phyloP scores from a whole-genome alignment of 352 stramenopile species.

The Elongisporangium prolatum region DNA sequence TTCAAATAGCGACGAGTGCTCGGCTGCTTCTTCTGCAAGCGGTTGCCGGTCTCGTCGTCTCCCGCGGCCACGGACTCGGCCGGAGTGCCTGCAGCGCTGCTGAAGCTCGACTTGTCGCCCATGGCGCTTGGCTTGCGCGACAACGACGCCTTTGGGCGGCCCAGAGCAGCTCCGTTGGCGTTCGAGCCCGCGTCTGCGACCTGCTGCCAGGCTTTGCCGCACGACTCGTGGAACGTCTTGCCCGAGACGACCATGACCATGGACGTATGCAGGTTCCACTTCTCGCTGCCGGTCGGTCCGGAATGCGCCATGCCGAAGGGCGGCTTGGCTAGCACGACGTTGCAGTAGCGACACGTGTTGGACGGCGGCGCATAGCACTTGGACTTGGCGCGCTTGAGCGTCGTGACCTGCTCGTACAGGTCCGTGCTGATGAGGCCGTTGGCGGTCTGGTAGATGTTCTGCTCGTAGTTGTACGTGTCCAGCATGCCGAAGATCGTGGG shows the following conservation, averaged over 20 bases:
- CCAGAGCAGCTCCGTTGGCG: not conserved
- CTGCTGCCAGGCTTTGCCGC: slow-evolving; percentile 82
- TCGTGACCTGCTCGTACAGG: slow-evolving; percentile 81
- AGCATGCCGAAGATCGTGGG: slow-evolving; percentile 93
- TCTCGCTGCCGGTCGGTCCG: slow-evolving; percentile 52
- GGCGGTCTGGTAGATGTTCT: slow-evolving; percentile 87
- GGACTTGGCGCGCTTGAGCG: slow-evolving; percentile 68
- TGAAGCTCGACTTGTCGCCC: slow-evolving; percentile 22
- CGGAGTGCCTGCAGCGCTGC: slow-evolving; percentile 13
- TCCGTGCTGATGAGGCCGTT: slow-evolving; percentile 81
- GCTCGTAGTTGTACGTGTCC: slow-evolving; percentile 91
- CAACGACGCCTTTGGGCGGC: slow-evolving; percentile 16
- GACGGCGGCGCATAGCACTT: slow-evolving; percentile 68
- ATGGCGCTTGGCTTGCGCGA: slow-evolving; percentile 35
- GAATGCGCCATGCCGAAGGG: slow-evolving; percentile 84
- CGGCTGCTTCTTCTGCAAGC: slow-evolving; percentile 69
- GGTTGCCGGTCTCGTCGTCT: slow-evolving; percentile 49
- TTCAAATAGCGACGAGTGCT: slow-evolving; percentile 79
- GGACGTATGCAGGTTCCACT: slow-evolving; percentile 82
- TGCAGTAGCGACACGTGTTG: slow-evolving; percentile 77
- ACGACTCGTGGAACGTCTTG: slow-evolving; percentile 84
- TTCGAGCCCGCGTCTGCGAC: slow-evolving; percentile 55
- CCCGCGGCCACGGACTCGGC: slow-evolving; percentile 4
- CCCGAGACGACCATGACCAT: slow-evolving; percentile 79
- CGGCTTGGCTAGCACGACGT: slow-evolving; percentile 73